Percentiles rank a stretch among this genome's conserved stretches.
phyloP scores from a whole-genome alignment of 257 asterid genomes.

The Paulownia fortunei region DNA sequence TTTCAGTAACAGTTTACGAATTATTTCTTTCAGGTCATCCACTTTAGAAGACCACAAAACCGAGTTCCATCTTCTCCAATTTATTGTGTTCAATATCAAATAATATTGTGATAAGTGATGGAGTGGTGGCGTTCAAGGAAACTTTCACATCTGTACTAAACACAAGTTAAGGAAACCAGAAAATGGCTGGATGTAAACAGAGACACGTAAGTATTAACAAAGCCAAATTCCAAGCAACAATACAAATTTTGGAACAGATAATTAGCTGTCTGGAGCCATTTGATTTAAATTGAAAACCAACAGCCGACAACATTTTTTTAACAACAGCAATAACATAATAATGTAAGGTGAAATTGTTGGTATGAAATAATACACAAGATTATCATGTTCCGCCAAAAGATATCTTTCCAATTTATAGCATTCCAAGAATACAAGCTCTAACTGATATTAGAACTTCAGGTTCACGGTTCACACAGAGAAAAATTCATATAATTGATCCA shows the following conservation, averaged over 20 bases:
- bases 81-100: constrained; percentile 4
- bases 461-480: neutral
- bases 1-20: neutral
- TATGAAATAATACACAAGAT: neutral
- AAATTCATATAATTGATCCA: neutral
- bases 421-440: neutral
- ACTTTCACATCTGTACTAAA: neutral
- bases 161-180: neutral
- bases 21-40: neutral
- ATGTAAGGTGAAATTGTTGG: neutral
- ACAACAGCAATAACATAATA: neutral
- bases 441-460: neutral
- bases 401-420: neutral
- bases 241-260: neutral
- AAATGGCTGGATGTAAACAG: neutral
- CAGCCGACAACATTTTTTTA: neutral
- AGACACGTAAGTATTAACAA: neutral
- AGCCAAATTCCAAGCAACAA: neutral
- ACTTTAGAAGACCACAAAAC: constrained; percentile 1
- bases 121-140: neutral
- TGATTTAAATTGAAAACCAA: neutral
- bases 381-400: neutral
- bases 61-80: neutral
- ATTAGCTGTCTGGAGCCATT: neutral
- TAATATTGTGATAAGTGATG: neutral